These are phyloP conservation scores for Salvia hispanica DNA, from an alignment of 257 asterid genomes.

Conservation along the genomic window DNA sequence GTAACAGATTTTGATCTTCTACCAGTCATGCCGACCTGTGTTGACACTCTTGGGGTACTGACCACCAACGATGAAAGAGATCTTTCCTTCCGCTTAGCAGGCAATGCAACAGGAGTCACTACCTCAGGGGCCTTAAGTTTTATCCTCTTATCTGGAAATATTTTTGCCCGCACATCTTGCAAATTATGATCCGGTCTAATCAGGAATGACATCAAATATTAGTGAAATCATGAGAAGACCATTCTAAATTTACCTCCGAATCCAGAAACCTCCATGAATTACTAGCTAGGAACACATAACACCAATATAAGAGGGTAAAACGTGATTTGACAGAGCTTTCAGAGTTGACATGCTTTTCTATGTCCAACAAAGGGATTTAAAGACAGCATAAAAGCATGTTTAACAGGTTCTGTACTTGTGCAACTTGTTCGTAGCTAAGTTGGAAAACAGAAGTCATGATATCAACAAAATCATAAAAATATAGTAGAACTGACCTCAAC, in stretches of 20 bases:
- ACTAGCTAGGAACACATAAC: constrained; percentile 1
- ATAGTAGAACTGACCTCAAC: constrained; percentile 49
- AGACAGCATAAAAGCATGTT: constrained; percentile 7
- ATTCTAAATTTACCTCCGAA: constrained; percentile 6
- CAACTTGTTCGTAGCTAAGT: neutral
- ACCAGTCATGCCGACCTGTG: constrained; percentile 51
- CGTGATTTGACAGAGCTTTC: neutral
- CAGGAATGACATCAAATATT: constrained; percentile 1
- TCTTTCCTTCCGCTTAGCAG: constrained; percentile 66
- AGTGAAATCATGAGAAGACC: constrained; percentile 10
- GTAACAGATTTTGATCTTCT: constrained; percentile 52
- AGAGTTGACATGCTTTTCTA: constrained; percentile 5
- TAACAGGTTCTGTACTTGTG: constrained; percentile 2
- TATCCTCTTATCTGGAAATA: constrained; percentile 59
- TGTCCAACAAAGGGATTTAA: constrained; percentile 14
- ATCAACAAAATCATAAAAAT: constrained; percentile 7
- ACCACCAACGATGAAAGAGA: constrained; percentile 64
- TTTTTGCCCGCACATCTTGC: constrained; percentile 56
- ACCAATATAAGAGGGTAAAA: constrained; percentile 1
- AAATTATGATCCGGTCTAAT: constrained; percentile 62
- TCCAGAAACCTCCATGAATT: constrained; percentile 16
- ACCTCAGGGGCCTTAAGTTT: constrained; percentile 47
- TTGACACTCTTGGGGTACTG: constrained; percentile 57
- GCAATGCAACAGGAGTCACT: constrained; percentile 42
- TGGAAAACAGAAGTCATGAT: constrained; percentile 5